Evolutionary conservation across 345 rosid genomes (phyloP).

Genomic region (Dimocarpus longan): DNA sequence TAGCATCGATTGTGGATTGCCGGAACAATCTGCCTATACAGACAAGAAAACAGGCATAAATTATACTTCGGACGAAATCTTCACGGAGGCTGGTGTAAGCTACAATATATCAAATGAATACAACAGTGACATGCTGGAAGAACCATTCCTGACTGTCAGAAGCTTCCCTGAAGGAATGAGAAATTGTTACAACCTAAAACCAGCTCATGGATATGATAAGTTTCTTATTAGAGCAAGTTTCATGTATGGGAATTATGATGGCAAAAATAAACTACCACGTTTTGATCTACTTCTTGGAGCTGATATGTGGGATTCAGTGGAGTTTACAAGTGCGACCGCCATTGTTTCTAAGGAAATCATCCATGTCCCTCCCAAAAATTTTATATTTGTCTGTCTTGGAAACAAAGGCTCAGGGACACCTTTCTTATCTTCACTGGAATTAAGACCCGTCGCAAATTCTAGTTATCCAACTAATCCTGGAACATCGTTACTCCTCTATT

Average conservation of each 20-base stretch:
- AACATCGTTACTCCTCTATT: neutral
- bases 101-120: neutral
- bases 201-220: neutral
- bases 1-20: constrained; percentile 32
- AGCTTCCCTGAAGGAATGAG: constrained; percentile 29
- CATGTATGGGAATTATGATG: constrained; percentile 31
- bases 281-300: constrained; percentile 16
- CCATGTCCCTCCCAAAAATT: neutral
- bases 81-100: constrained; percentile 7
- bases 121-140: neutral
- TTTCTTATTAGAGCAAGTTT: constrained; percentile 27
- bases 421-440: constrained; percentile 24
- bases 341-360: constrained; percentile 6
- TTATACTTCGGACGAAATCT: constrained; percentile 24
- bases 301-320: constrained; percentile 9
- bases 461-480: constrained; percentile 11
- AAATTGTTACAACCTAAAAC: constrained; percentile 28
- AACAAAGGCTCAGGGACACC: constrained; percentile 15
- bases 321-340: neutral
- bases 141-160: constrained; percentile 12
- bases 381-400: neutral
- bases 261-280: neutral
- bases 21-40: neutral
- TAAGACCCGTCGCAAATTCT: constrained; percentile 4
- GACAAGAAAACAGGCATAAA: constrained; percentile 13